These are phyloP conservation scores for Phycomyces nitens DNA, from an alignment of 192 early-diverging fungal genomes.

Conservation along the genomic window DNA sequence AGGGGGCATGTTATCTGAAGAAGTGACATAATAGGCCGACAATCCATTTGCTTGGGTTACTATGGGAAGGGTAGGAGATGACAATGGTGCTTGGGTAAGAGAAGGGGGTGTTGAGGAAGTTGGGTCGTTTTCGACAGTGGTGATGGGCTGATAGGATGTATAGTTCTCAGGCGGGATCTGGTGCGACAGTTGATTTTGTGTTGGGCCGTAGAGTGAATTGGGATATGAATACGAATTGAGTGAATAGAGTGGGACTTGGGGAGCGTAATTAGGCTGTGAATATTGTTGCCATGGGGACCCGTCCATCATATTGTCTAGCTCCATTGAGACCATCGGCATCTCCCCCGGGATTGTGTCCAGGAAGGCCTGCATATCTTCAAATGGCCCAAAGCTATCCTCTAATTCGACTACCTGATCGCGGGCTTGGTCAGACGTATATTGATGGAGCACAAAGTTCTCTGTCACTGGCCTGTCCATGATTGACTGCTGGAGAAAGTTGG, in stretches of 20 bases:
- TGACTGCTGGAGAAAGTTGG: background rate
- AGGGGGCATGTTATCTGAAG: constrained; percentile 22
- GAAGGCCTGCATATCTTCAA: constrained; percentile 28
- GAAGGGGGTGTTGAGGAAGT: background rate
- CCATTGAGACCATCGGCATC: constrained; percentile 12
- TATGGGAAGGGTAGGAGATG: background rate
- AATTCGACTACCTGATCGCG: constrained; percentile 36
- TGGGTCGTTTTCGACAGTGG: background rate
- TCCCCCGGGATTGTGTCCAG: constrained; percentile 21
- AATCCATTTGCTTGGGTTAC: background rate
- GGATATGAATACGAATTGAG: constrained; percentile 7
- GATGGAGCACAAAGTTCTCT: constrained; percentile 34
- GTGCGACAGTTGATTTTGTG: too few relatives aligned
- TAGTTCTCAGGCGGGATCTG: background rate
- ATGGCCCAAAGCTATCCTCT: constrained; percentile 27
- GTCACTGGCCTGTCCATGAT: constrained; percentile 11
- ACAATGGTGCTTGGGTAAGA: background rate
- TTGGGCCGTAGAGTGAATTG: background rate
- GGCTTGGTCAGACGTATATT: constrained; percentile 46
- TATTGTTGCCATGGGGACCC: background rate
- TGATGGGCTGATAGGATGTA: background rate
- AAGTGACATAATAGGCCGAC: background rate
- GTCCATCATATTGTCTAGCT: constrained; percentile 5
- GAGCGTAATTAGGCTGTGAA: too few relatives aligned
- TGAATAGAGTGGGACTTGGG: constrained; percentile 2